phyloP scores from a whole-genome alignment of 495 filamentous ascomycete genomes.

The Friedmanniomyces simplex region DNA sequence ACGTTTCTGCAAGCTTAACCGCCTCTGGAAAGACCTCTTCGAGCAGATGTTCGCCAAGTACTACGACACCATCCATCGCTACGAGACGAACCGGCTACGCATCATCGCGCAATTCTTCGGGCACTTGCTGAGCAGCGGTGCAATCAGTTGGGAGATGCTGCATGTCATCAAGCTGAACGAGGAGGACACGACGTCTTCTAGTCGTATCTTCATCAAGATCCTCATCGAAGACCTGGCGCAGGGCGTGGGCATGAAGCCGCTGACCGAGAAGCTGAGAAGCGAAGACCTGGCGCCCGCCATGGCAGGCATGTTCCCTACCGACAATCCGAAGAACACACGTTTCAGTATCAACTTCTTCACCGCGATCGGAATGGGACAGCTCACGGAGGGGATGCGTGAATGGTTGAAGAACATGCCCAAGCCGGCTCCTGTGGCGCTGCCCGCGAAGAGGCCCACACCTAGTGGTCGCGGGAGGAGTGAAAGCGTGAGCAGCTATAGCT shows the following conservation, averaged over 20 bases:
- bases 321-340: slow-evolving; percentile 78
- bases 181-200: slow-evolving; percentile 89
- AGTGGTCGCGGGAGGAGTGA: slow-evolving; percentile 33
- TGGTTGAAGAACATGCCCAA: slow-evolving; percentile 76
- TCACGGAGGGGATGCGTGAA: slow-evolving; percentile 94
- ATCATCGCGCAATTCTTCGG: slow-evolving; percentile 95
- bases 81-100: slow-evolving; percentile 84
- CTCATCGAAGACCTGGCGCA: slow-evolving; percentile 87
- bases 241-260: slow-evolving; percentile 68
- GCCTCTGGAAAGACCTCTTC: slow-evolving; percentile 86
- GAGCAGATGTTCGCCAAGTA: slow-evolving; percentile 82
- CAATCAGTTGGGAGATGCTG: slow-evolving; percentile 84
- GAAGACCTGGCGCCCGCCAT: slow-evolving; percentile 67
- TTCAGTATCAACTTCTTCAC: slow-evolving; percentile 99
- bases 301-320: slow-evolving; percentile 78
- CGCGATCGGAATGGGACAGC: slow-evolving; percentile 82
- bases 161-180: slow-evolving; percentile 82
- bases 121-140: slow-evolving; percentile 76
- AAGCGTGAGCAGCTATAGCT: slow-evolving; percentile 31
- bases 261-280: slow-evolving; percentile 66
- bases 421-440: slow-evolving; percentile 58
- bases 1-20: slow-evolving; percentile 87
- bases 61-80: slow-evolving; percentile 94
- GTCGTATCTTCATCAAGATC: slow-evolving; percentile 96
- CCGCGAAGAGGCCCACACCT: slow-evolving; percentile 33